Base-by-base conservation (phyloP, 768 basidiomycete species). In the Macrolepiota fuliginosa region DNA sequence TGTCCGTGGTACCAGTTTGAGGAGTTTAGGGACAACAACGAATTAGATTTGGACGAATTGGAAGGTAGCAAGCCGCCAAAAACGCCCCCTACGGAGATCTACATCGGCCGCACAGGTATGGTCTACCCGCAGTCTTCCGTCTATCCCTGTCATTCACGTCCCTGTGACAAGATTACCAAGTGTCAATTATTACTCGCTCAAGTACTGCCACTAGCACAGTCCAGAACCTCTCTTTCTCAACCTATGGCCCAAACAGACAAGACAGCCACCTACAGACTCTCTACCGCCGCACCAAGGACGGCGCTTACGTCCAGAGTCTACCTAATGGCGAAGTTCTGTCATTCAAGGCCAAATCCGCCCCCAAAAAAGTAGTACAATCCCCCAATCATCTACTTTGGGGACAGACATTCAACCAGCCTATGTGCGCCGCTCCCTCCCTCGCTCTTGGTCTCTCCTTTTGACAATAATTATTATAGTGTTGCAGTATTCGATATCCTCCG, bases 181-280 rank as follows among this genome's bases (percentile, higher is more conserved):
- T 99, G 58, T 84, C 91, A 42, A 95, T 98, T 56, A 86, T 88
- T 72, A 83, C 87, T 13, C 83, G 83, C 22, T 68, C 69, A 24
- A 62, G 63, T 29, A 70, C n/a, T 15, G 71, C 3, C 63, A 67
- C 17, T 69, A 81, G 5, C 83, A 81, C 17, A 22, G 77, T 85
- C 12, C 96, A 98, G 67, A 91, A 91, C 56, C 82, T 98, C 15
- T 87, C 88, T 0, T 97, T 95, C 73, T 96, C 96, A 0, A 85
- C 89, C 0, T 98, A 98, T 72, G 93, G 94, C 0, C 94, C 96
- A 4, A 96, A 96, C 71, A 94, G 90, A 69, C 87, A 90, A 72
- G 92, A 96, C 70, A 85, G 83, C 64, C 75, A 82, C 7, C 68
- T 88, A 12, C 95, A 96, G 69, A 75, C 84, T 4, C 71, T 83